These are phyloP conservation scores for Malus hybrid DNA, from an alignment of 331 rosid species.

Conservation along the genomic window DNA sequence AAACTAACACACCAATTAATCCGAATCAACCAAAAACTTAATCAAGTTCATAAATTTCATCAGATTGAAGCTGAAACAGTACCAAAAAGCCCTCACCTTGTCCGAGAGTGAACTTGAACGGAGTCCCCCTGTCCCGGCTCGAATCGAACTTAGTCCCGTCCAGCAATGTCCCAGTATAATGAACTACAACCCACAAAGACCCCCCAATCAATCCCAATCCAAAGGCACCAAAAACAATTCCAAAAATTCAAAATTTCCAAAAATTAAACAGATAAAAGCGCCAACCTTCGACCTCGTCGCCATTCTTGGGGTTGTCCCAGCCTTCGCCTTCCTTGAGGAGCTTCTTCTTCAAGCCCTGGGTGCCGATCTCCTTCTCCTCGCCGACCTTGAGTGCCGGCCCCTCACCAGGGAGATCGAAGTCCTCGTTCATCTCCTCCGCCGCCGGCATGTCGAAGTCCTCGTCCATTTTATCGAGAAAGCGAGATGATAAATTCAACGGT, in stretches of 20 bases:
- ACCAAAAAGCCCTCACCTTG: constrained; percentile 42
- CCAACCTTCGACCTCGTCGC: constrained; percentile 89
- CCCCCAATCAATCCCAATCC: background rate
- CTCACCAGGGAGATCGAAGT: constrained; percentile 53
- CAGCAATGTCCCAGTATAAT: constrained; percentile 84
- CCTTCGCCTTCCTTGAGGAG: constrained; percentile 72
- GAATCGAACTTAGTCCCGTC: constrained; percentile 93
- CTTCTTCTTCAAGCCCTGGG: constrained; percentile 77
- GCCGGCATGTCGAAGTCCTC: constrained; percentile 60
- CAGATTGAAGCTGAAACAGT: background rate
- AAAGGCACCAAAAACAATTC: background rate
- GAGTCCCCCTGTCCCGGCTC: constrained; percentile 64
- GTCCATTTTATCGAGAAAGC: constrained; percentile 34
- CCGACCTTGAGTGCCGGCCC: constrained; percentile 49
- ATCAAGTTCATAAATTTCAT: background rate
- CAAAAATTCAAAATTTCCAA: background rate
- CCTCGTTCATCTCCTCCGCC: constrained; percentile 57
- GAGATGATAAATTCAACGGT: background rate
- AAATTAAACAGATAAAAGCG: background rate
- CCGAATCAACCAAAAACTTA: background rate
- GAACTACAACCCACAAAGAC: constrained; percentile 37
- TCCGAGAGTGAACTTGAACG: constrained; percentile 86
- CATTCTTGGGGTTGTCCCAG: constrained; percentile 75
- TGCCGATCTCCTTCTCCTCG: constrained; percentile 84
- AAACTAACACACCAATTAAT: background rate